Evolutionary conservation across 805 yeast genomes (phyloP).

Genomic region (Spathaspora gorwiae): DNA sequence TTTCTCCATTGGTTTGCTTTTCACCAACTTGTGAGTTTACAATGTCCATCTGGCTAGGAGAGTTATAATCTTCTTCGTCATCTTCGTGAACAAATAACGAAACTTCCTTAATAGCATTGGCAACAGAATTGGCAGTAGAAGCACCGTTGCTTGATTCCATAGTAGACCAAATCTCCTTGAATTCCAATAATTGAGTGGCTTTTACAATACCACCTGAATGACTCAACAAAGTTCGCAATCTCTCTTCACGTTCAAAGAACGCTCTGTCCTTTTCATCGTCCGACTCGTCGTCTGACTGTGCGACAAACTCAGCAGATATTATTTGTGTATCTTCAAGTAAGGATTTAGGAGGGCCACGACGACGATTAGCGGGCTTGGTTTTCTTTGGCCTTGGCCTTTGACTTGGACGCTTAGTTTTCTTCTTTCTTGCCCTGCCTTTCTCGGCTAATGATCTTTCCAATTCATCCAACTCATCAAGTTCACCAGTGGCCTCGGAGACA

Average conservation of each 20-base stretch:
- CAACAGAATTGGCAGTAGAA: constrained; percentile 9
- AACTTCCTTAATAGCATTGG: constrained; percentile 13
- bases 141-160: constrained; percentile 11
- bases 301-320: constrained; percentile 53
- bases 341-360: background rate
- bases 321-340: background rate
- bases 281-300: constrained; percentile 60
- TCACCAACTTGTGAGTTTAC: background rate
- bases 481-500: background rate
- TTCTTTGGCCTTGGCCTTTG: constrained; percentile 6
- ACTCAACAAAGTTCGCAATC: constrained; percentile 37
- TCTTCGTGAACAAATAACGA: constrained; percentile 13
- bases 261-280: constrained; percentile 50
- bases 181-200: constrained; percentile 26
- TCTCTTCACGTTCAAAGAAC: constrained; percentile 55
- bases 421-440: constrained; percentile 24
- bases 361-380: background rate
- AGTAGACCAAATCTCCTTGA: constrained; percentile 27
- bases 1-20: too few species aligned
- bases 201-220: constrained; percentile 37
- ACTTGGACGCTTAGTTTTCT: constrained; percentile 1
- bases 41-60: background rate
- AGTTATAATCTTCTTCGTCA: constrained; percentile 11
- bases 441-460: constrained; percentile 23
- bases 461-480: constrained; percentile 24